These are phyloP conservation scores for Ascochyta clinopodiicola DNA, from an alignment of 2,329 filamentous ascomycete species.

Conservation along the genomic window DNA sequence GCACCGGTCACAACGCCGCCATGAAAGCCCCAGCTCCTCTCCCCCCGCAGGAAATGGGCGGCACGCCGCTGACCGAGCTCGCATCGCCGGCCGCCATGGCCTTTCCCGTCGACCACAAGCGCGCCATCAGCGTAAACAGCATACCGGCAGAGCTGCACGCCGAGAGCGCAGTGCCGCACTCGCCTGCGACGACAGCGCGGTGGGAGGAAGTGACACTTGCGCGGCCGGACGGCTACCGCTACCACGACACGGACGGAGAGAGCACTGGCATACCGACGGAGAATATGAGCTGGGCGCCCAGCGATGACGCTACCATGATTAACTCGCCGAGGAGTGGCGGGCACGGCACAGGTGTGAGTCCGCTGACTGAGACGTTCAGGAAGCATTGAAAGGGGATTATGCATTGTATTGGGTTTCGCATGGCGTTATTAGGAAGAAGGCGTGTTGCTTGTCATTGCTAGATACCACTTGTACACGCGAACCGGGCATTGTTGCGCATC, in stretches of 20 bases:
- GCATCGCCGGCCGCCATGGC: slow-evolving; percentile 21
- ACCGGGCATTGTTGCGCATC: not conserved
- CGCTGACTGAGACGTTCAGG: slow-evolving; percentile 23
- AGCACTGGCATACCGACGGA: slow-evolving; percentile 21
- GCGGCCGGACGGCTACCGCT: slow-evolving; percentile 12
- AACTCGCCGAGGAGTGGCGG: slow-evolving; percentile 4
- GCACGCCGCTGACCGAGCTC: slow-evolving; percentile 34
- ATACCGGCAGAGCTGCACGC: slow-evolving; percentile 34
- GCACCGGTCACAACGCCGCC: slow-evolving; percentile 4
- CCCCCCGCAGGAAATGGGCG: slow-evolving; percentile 30
- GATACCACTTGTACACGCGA: slow-evolving; percentile 1
- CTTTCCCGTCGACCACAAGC: slow-evolving; percentile 28
- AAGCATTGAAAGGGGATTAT: not conserved
- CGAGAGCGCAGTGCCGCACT: slow-evolving; percentile 9
- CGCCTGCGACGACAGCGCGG: slow-evolving; percentile 21
- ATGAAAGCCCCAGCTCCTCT: slow-evolving; percentile 22
- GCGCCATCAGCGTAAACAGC: slow-evolving; percentile 28
- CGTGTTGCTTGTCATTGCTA: not conserved
- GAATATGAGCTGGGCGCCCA: slow-evolving; percentile 31
- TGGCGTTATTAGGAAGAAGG: not conserved
- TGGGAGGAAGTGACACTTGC: slow-evolving; percentile 34
- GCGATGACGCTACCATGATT: slow-evolving; percentile 28
- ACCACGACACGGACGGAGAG: slow-evolving; percentile 26
- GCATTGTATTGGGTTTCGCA: not conserved
- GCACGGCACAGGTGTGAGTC: slow-evolving; percentile 25